Base-by-base conservation (phyloP, 495 filamentous ascomycete species). In the Lineolata rhizophorae region DNA sequence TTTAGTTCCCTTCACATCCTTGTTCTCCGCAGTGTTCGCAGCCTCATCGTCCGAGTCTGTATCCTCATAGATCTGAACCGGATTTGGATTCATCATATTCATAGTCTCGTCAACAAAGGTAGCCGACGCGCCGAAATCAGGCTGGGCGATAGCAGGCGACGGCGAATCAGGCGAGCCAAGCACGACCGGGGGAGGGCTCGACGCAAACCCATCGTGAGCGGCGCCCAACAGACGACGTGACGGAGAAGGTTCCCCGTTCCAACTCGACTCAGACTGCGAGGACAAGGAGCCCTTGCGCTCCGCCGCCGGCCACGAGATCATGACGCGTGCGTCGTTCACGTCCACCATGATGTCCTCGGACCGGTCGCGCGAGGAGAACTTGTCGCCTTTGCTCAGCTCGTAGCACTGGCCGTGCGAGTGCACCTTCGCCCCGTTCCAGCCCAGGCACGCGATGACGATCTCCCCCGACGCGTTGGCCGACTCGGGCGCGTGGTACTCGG, bases 361-460 rank as follows among this genome's bases (percentile, higher is more conserved):
- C 48, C 85, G 82, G 26, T 80, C 84, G 53, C 91, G 80, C 34
- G 84, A 91, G 17, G 71, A 75, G 53, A 92, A 97, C 18, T 69
- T 73, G 51, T 91, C 83, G 4, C 76, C 82, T 56, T 91, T 94
- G 28, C 57, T 60, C 52, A 97, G 49, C 39, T 90, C 79, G 61
- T 76, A 87, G 18, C 75, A 76, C 43, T 71, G 72, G 16, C 84
- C 84, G 52, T 83, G 76, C 54, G 79, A 94, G 54, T 92, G 84
- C 35, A 97, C 56, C 51, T 82, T 92, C 30, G 85, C 62, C 9
- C 87, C 85, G 52, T 97, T 97, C 84, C 85, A 94, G 12, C 87
- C 87, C 46, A 75, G 65, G 53, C 87, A 97, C 48, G 76, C 64
- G 34, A 97, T 72, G 50, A 82, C 75, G 30, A 95, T 65, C 52